These are phyloP conservation scores for Rhizopogon sp. DNA, from an alignment of 768 basidiomycete species.

Conservation along the genomic window DNA sequence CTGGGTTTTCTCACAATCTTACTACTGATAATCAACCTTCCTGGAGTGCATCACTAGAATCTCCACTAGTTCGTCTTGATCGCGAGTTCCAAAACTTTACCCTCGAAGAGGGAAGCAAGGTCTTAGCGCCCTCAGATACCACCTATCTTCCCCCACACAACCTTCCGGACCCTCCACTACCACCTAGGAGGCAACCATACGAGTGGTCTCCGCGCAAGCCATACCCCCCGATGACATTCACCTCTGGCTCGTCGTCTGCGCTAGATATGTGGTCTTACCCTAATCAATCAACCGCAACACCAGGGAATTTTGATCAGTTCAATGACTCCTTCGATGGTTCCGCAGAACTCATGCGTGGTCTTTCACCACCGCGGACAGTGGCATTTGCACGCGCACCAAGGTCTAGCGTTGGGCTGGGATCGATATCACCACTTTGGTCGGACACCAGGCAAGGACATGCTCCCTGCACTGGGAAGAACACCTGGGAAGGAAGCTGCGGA, in stretches of 20 bases:
- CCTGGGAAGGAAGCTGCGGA: slow-evolving; percentile 69
- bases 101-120: slow-evolving; percentile 30
- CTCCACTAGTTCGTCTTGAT: slow-evolving; percentile 64
- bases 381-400: slow-evolving; percentile 44
- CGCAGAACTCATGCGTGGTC: slow-evolving; percentile 33
- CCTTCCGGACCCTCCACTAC: slow-evolving; percentile 49
- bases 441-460: slow-evolving; percentile 59
- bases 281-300: slow-evolving; percentile 27
- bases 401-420: slow-evolving; percentile 25
- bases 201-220: slow-evolving; percentile 26
- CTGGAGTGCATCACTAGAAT: slow-evolving; percentile 73
- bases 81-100: slow-evolving; percentile 56
- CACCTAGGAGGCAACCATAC: slow-evolving; percentile 29
- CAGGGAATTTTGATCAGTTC: slow-evolving; percentile 30
- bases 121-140: slow-evolving; percentile 17
- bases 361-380: slow-evolving; percentile 53
- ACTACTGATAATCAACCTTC: slow-evolving; percentile 49
- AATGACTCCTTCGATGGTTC: slow-evolving; percentile 34
- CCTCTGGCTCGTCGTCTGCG: slow-evolving; percentile 20
- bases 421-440: slow-evolving; percentile 39
- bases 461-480: slow-evolving; percentile 49
- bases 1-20: slow-evolving; percentile 26
- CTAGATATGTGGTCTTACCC: slow-evolving; percentile 52
- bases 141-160: slow-evolving; percentile 58
- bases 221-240: slow-evolving; percentile 30